These are phyloP conservation scores for Cladosporium cucumerinum DNA, from an alignment of 2,329 filamentous ascomycete genomes.

Conservation along the genomic window DNA sequence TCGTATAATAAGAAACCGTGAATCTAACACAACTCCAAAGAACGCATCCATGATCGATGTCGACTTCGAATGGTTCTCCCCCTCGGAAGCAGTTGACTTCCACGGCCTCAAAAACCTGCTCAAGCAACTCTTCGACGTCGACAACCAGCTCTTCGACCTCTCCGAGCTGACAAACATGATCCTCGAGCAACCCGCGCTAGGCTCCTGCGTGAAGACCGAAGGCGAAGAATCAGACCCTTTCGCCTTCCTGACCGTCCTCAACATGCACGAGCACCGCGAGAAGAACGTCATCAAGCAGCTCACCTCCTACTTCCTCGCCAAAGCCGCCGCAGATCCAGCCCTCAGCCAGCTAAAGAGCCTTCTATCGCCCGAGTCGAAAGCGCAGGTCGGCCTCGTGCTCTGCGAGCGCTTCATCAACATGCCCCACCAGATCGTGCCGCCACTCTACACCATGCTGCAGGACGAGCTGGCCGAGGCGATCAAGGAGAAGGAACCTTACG, in stretches of 20 bases:
- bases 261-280: constrained; percentile 71
- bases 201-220: constrained; percentile 96
- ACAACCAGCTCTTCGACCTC: constrained; percentile 80
- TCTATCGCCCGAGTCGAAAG: constrained; percentile 34
- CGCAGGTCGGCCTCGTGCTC: constrained; percentile 78
- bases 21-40: constrained; percentile 42
- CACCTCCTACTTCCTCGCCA: constrained; percentile 64
- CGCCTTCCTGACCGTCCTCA: constrained; percentile 85
- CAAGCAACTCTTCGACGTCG: constrained; percentile 87
- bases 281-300: constrained; percentile 70
- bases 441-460: constrained; percentile 89
- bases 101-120: constrained; percentile 88
- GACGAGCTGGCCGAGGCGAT: constrained; percentile 88
- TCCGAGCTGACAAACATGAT: constrained; percentile 84
- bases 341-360: constrained; percentile 38
- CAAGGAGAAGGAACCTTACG: constrained; percentile 86
- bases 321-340: constrained; percentile 48
- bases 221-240: constrained; percentile 90
- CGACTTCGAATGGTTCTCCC: constrained; percentile 97
- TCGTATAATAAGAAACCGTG: not conserved
- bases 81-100: constrained; percentile 84
- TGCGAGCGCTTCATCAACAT: constrained; percentile 95
- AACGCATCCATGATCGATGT: constrained; percentile 91
- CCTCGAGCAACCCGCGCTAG: constrained; percentile 74
- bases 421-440: constrained; percentile 86